Percentiles rank a stretch among this genome's conserved stretches.
Conservation (phyloP, 371 early-diverging fungal genomes). For the Lichtheimia hyalospora region DNA sequence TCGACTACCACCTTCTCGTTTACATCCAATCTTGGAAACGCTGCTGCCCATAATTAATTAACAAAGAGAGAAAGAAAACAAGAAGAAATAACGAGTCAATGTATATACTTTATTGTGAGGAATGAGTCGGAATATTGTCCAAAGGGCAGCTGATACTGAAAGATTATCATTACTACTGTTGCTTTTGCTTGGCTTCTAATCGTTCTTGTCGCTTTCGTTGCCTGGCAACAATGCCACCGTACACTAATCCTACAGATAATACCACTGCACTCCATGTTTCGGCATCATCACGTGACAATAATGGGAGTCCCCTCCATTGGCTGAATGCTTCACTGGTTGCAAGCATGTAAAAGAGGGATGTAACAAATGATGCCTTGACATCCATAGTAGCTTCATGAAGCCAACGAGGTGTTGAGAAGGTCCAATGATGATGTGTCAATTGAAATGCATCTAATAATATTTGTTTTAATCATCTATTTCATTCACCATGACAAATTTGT, state of each 20-base stretch:
- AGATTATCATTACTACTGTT: not conserved
- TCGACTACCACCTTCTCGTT: not conserved
- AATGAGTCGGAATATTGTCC: not conserved
- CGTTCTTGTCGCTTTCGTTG: not conserved
- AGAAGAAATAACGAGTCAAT: not conserved
- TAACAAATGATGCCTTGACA: constrained; percentile 37
- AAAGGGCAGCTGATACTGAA: not conserved
- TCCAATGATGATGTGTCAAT: constrained; percentile 40
- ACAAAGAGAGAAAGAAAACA: constrained; percentile 1
- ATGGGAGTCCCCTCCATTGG: constrained; percentile 21
- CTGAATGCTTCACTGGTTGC: constrained; percentile 7
- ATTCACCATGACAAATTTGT: not conserved
- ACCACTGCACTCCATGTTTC: constrained; percentile 45
- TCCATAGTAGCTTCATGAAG: constrained; percentile 34
- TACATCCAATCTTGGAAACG: constrained; percentile 31
- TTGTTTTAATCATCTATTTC: not conserved
- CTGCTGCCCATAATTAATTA: constrained; percentile 25
- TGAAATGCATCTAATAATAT: constrained; percentile 40
- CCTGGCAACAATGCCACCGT: not conserved
- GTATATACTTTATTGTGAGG: too few relatives aligned
- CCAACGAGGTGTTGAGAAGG: constrained; percentile 44
- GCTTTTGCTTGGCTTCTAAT: constrained; percentile 2
- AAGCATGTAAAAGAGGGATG: constrained; percentile 34
- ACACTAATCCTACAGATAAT: constrained; percentile 11
- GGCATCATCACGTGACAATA: constrained; percentile 24